Evolutionary conservation across 1,284 basidiomycete genomes (phyloP), one percentile per base, ranked within the genome.

Genomic region (Volvariella surrecta): DNA sequence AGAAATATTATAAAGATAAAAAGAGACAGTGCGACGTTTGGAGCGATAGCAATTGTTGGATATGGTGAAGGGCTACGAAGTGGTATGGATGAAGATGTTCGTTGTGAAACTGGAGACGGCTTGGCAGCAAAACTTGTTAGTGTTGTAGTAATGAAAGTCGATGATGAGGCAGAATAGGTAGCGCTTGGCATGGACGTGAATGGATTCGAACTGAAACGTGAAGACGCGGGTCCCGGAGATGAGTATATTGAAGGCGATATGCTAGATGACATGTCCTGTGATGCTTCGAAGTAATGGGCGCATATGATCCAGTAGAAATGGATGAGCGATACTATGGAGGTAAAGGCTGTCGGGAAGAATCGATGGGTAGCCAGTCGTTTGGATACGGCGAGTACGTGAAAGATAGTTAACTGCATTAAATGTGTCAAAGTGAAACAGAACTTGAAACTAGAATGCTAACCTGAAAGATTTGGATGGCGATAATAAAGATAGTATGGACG

Each of bases 11-110:
- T 65, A 16, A 57, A 54, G 21, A 82, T 50, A 32, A 87, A 70
- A 44, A 73, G 43, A 0, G 79, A 73, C 57, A 87, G 83, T 42
- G 86, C 76, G 39, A 82, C 58, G 54, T 79, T 82, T 2, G 83
- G 80, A 45, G 84, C 67, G 50, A 82, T 83, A 51, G 82, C 84
- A 45, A 86, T 70, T 10, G 84, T 65, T 0, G 84, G 83, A 54
- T 83, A 84, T 9, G 51, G 55, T 16, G 54, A 45, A 11, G 41
- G 41, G 24, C 18, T 15, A 16, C 34, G 34, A 28, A 28, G 24
- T 6, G 11, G 6, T 11, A 6, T 11, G 11, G 24, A 6, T 11
- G n/a, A n/a, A n/a, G 24, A 28, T 28, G 24, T 11, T 28, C 11
- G 24, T 28, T 28, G 24, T 6, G 11, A 6, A 28, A 11, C 24